Percentiles rank a stretch among this genome's conserved stretches.
Evolutionary conservation across 768 basidiomycete species (phyloP).

Genomic region (Rhodocollybia butyracea): DNA sequence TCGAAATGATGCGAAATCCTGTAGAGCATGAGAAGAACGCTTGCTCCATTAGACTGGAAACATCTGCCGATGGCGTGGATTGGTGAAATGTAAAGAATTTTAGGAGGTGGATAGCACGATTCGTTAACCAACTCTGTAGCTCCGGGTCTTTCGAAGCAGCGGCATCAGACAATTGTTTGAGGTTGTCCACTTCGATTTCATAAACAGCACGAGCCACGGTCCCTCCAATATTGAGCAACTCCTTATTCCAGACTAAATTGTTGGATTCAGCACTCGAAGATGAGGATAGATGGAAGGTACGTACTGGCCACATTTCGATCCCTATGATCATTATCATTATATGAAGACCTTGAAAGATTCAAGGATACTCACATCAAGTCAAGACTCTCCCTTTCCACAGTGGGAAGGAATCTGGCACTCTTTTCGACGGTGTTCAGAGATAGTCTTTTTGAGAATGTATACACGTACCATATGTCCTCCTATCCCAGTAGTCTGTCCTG

Average conservation of each 20-base stretch:
- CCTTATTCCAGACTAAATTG: constrained; percentile 79
- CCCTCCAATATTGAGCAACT: constrained; percentile 82
- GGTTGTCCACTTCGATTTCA: constrained; percentile 69
- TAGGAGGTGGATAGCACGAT: constrained; percentile 72
- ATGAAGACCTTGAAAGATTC: neutral
- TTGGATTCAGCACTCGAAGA: constrained; percentile 1
- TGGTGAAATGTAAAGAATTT: constrained; percentile 87
- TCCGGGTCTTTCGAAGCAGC: constrained; percentile 32
- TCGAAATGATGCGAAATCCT: constrained; percentile 71
- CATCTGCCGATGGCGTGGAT: constrained; percentile 83
- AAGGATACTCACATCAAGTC: constrained; percentile 68
- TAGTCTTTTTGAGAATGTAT: neutral
- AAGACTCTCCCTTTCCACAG: constrained; percentile 92
- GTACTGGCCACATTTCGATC: constrained; percentile 78
- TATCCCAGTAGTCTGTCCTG: constrained; percentile 87
- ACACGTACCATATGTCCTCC: constrained; percentile 43
- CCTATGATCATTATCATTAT: constrained; percentile 30
- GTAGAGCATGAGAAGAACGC: constrained; percentile 74
- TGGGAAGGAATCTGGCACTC: constrained; percentile 87
- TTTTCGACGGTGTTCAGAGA: constrained; percentile 46
- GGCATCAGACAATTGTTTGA: constrained; percentile 36
- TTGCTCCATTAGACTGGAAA: constrained; percentile 65
- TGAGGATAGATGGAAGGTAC: constrained; percentile 18
- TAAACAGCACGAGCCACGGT: constrained; percentile 80
- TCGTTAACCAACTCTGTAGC: constrained; percentile 46